phyloP scores from a whole-genome alignment of 2,329 filamentous ascomycete genomes.

The Clonostachys byssicola region DNA sequence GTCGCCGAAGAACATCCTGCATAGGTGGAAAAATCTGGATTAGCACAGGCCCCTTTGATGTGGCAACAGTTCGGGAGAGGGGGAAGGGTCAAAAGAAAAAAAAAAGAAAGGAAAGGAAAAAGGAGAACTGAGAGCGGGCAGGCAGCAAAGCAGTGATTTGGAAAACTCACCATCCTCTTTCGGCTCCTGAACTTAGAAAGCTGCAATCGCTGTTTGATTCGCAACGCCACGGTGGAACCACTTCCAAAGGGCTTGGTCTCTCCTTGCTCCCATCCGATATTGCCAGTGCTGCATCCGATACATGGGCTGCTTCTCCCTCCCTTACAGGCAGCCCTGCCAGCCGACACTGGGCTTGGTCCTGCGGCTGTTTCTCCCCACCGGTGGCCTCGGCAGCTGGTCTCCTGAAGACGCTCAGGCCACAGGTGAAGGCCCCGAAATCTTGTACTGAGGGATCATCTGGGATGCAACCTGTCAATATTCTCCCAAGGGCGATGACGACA shows the following conservation, averaged over 20 bases:
- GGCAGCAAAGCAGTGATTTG: not conserved
- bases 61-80: not conserved
- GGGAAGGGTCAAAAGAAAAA: not conserved
- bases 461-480: conserved; percentile 74
- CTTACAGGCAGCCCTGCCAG: not conserved
- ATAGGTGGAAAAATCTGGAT: not conserved
- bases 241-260: not conserved
- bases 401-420: conserved; percentile 65
- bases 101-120: conserved; percentile 5
- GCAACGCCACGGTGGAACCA: conserved; percentile 74
- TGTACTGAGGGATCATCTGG: conserved; percentile 67
- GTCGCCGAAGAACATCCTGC: conserved; percentile 47
- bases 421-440: conserved; percentile 84
- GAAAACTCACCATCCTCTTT: conserved; percentile 75
- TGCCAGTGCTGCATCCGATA: not conserved
- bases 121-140: conserved; percentile 1
- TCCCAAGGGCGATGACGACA: conserved; percentile 79
- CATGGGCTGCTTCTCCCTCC: not conserved
- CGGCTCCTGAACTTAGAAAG: conserved; percentile 74
- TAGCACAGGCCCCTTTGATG: not conserved
- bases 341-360: not conserved
- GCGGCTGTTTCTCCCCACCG: not conserved
- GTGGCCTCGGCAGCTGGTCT: not conserved
- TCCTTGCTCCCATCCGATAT: conserved; percentile 28
- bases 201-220: conserved; percentile 78